Base-by-base conservation (phyloP, 176 grass and related monocot genomes). In the Musa acuminata region DNA sequence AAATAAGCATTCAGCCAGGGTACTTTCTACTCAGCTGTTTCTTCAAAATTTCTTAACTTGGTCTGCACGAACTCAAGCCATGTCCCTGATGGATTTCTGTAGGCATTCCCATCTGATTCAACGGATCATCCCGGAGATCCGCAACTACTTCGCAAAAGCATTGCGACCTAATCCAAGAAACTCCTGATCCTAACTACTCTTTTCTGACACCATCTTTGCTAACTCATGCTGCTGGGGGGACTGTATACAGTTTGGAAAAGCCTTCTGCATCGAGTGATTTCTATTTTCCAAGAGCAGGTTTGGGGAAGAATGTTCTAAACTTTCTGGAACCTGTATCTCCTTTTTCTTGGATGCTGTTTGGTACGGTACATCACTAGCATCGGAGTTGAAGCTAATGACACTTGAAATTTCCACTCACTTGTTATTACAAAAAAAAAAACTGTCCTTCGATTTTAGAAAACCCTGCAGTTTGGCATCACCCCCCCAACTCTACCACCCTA, bases 91-190 rank as follows among this genome's bases (percentile, higher is more conserved):
- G 64, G 64, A 57, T 52, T 75, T 35, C 72, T 89, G 81, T 84
- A 99, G 96, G 73, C 86, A 82, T 72, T 35, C 62, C 19, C 80
- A 85, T 85, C 77, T 99, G 75, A 91, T 94, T 80, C 88, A 95
- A 66, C 82, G 87, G 7, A 83, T 99, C 73, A 88, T 91, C n/a
- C 96, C 96, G 1, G 96, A 95, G 82, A 90, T 99, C 51, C 91
- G 91, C 24, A 88, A 57, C 78, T 95, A 89, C 75, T 85, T 99
- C 2, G 79, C 75, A 59, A 99, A 91, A 71, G 91, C 83, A 14
- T 85, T 99, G 77, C 80, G 67, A 82, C 81, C 90, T 71, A 87
- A 86, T 70, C 76, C 88, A 35, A 80, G 82, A 69, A 80, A 51
- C 43, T 2, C 16, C 25, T 65, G 75, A 11, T 24, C 79, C 51